Evolutionary conservation across 23 red algal genomes (phyloP), one percentile per base, ranked within the genome.

Genomic region (Agarophyton chilense): DNA sequence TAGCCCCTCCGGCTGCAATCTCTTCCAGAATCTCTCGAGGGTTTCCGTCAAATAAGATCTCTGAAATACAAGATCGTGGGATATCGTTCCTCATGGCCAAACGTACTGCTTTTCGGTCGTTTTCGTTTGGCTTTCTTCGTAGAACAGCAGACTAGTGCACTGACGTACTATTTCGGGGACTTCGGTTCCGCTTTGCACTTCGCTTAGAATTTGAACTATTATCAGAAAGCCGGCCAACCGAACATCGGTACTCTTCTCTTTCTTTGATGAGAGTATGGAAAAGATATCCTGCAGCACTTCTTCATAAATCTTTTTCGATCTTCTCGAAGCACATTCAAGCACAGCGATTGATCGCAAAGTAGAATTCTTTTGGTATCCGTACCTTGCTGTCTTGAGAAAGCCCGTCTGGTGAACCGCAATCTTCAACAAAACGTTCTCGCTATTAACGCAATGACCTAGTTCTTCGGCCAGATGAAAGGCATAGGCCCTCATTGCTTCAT

Each of bases 341-440:
- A 25, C 46, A 32, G 53, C 74, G 18, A 71, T 10, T 32, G 85
- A 68, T 63, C 78, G 66, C 54, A 78, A 19, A 34, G 44, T 82
- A 7, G 77, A 54, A 25, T 72, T 57, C 55, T 76, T 81, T 43
- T 91, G 88, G 54, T 91, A 91, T 45, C 56, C 88, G 34, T 91
- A 91, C 50, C 65, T 81, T 50, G 88, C 55, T 8, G 76, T 61
- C 34, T 79, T 77, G 0, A 89, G 72, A 35, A 34, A 41, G 10
- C 43, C 50, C 2, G 29, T 80, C 50, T 58, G 54, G 22, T 21
- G 16, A 29, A 28, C 51, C 33, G 36, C 29, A 80, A 56, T 80
- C 21, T 50, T 80, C 8, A 57, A 25, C 40, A 89, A 60, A 2
- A 65, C 32, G 1, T 84, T 42, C 17, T 89, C 85, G 60, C 39